A percentile compares a stretch with the other conserved stretches of the same genome.
These are phyloP conservation scores for Xylaria polymorpha DNA, from an alignment of 2,329 filamentous ascomycete species.

Conservation along the genomic window DNA sequence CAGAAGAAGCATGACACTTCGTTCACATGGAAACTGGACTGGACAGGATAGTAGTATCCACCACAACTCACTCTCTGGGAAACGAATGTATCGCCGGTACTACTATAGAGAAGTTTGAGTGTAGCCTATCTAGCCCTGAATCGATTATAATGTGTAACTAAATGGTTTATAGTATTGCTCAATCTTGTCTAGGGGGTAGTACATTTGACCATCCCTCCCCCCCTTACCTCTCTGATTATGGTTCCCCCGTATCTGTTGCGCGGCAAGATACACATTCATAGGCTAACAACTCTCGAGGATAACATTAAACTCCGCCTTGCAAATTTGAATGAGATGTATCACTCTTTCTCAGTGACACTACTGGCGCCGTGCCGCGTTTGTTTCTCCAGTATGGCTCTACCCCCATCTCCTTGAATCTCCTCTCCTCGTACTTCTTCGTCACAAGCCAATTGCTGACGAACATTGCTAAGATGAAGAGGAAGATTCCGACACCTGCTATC, in stretches of 20 bases:
- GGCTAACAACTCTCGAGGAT: neutral
- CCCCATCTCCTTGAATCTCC: conserved; percentile 48
- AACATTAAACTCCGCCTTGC: conserved; percentile 19
- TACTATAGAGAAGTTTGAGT: neutral
- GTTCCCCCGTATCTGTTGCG: neutral
- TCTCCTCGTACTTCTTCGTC: conserved; percentile 44
- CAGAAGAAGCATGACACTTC: too few species aligned
- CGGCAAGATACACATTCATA: neutral
- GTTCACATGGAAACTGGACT: neutral
- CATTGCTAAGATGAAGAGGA: conserved; percentile 42
- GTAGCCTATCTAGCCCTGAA: neutral
- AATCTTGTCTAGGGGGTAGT: neutral
- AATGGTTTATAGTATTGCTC: neutral
- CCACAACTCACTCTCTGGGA: neutral
- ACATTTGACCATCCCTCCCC: neutral
- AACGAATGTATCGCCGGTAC: neutral
- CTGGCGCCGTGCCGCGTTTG: conserved; percentile 11
- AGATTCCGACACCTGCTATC: conserved; percentile 40
- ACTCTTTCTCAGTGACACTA: conserved; percentile 8
- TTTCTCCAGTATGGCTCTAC: conserved; percentile 46
- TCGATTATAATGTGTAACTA: neutral
- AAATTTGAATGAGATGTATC: neutral
- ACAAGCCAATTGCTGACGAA: conserved; percentile 46
- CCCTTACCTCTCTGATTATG: neutral
- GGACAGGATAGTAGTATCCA: neutral